Evolutionary conservation across 306 rosid genomes (phyloP).

Genomic region (Clitoria ternatea): DNA sequence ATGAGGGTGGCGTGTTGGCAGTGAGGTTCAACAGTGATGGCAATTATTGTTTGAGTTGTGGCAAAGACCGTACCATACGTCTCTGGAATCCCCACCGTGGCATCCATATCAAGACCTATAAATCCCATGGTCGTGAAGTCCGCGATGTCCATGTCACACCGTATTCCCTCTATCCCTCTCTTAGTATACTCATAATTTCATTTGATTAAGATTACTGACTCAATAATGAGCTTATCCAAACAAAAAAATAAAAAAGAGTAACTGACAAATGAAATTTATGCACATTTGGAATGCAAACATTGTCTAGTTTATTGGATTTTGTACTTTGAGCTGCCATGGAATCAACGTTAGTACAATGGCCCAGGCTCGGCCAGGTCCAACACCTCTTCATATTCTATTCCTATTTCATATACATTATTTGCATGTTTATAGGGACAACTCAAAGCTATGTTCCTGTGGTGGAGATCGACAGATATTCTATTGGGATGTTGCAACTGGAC

Average conservation of each 20-base stretch:
- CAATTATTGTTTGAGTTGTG: slow-evolving; percentile 72
- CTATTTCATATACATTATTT: not conserved
- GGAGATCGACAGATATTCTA: slow-evolving; percentile 85
- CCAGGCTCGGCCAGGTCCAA: not conserved
- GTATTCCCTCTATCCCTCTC: slow-evolving; percentile 27
- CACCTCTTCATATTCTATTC: not conserved
- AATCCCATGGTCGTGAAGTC: slow-evolving; percentile 89
- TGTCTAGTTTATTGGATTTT: not conserved
- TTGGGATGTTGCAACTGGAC: slow-evolving; percentile 87
- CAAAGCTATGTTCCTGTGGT: slow-evolving; percentile 79
- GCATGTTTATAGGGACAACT: slow-evolving; percentile 57
- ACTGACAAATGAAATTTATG: not conserved
- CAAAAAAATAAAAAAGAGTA: no score
- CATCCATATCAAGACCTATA: slow-evolving; percentile 85
- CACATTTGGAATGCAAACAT: not conserved
- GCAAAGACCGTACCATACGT: slow-evolving; percentile 92
- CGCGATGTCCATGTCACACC: slow-evolving; percentile 79
- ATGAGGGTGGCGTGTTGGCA: slow-evolving; percentile 77
- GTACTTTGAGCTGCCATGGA: not conserved
- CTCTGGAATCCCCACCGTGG: slow-evolving; percentile 98
- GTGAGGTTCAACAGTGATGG: slow-evolving; percentile 79
- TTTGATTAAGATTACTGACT: no score
- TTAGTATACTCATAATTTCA: not conserved
- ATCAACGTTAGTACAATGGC: no score
- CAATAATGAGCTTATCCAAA: no score